Base-by-base conservation (phyloP, 2,329 filamentous ascomycete species). In the Alternaria burnsii region DNA sequence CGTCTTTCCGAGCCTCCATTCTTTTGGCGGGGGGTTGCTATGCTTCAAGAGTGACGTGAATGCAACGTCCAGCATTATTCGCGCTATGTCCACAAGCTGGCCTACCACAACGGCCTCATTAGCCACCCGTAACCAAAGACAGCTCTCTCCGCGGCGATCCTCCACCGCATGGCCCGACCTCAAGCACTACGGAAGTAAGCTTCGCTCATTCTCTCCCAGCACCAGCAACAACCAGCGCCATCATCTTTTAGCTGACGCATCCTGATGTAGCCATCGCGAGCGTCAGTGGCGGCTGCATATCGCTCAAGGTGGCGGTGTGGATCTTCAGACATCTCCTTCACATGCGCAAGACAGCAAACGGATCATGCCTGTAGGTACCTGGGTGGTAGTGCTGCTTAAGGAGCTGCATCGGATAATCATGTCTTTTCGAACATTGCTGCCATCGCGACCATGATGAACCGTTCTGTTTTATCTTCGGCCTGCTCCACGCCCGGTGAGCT, bases 111-210 rank as follows among this genome's bases (percentile, higher is more conserved):
- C 55, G 24, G 55, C 51, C 43, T 55, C 51, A 28, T 36, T 36
- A 55, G 55, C 52, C 55, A 53, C 55, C 20, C 52, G 47, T 57
- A 55, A 30, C 62, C 59, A n/a, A 56, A 65, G 44, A 5, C 20
- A 55, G 61, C 38, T 36, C 22, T 24, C 40, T 55, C 59, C 59
- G 56, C 55, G 53, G 48, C 59, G 52, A 65, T 65, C 59, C 44
- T 55, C 56, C 52, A 55, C 58, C 14, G 16, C 18, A 46, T 34
- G 40, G 40, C 3, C 40, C 40, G 12, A 16, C 40, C 40, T 8
- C 40, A 42, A 8, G 20, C 40, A 24, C 40, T 42, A 10, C 20
- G 40, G 5, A 42, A 16, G 11, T 8, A 24, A 24, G 42, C 54
- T 28, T 43, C 44, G 10, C n/a, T 8, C 40, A 8, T 24, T 6